Base-by-base conservation (phyloP, 345 rosid species). In the Atalantia buxifolia region DNA sequence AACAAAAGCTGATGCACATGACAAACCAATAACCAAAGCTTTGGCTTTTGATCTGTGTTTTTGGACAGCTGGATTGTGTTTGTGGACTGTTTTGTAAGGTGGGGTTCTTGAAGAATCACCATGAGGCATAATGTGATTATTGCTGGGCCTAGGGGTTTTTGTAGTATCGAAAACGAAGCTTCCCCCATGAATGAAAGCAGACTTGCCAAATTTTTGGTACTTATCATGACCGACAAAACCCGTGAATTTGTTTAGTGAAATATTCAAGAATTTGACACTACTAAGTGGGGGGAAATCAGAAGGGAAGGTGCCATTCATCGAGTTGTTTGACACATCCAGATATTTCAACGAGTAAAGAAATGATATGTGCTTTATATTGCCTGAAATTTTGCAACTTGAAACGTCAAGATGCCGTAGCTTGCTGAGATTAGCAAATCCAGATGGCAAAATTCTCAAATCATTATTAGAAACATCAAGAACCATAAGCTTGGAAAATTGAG, bases 281-380 rank as follows among this genome's bases (percentile, higher is more conserved):
- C 78, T 60, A 6, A 92, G 68, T 12, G 85, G 83, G 6, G 98
- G 99, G 63, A 95, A 93, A 84, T 95, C 98, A 4, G 79, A 80
- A 56, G 99, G 99, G 78, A 95, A 91, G 74, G 83, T 81, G 70
- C 99, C 98, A 77, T 72, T 87, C 83, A 95, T 60, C 25, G 80
- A 79, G 74, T 95, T 95, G 42, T 82, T 88, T 25, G 99, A 93
- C 24, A 93, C 73, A 84, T 95, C 99, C 27, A 95, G 83, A 78
- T 85, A 86, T 24, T 14, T 84, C 87, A 95, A 81, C 1, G 85
- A 85, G 21, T 36, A 80, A 40, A 95, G 89, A 73, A 82, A 76
- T 21, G 93, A 89, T 76, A 93, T 81, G 60, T 85, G 84, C 66
- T 82, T 89, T 14, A 91, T 45, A 66, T 63, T 84, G 65, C 88